Percentiles rank a stretch among this genome's conserved stretches.
These are phyloP conservation scores for Madurella mycetomatis DNA, from an alignment of 2,329 filamentous ascomycete genomes.

Conservation along the genomic window DNA sequence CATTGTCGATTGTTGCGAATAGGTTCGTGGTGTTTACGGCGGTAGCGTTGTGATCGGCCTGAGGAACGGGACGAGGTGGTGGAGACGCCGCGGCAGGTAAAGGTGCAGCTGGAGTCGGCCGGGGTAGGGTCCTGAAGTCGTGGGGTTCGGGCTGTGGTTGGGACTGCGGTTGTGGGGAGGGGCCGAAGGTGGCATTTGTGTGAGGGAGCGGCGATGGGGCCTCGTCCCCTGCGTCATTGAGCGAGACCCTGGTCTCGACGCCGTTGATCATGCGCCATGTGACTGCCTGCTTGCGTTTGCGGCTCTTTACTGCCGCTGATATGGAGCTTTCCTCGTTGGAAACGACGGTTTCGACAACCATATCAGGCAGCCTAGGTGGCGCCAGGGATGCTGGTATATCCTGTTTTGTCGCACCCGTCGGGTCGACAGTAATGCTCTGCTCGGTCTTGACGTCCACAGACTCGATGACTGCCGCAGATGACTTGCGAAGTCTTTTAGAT, in stretches of 20 bases:
- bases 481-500: constrained; percentile 22
- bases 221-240: constrained; percentile 12
- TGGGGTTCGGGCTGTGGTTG: background rate
- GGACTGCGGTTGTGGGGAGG: background rate
- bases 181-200: constrained; percentile 3
- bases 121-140: background rate
- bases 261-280: constrained; percentile 41
- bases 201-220: background rate
- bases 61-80: background rate
- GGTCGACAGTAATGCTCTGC: background rate
- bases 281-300: constrained; percentile 39
- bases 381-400: background rate
- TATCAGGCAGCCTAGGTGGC: background rate
- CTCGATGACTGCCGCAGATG: constrained; percentile 20
- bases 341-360: background rate
- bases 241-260: constrained; percentile 26
- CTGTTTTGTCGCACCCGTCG: background rate
- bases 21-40: background rate
- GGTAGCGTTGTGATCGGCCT: background rate
- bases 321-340: constrained; percentile 37
- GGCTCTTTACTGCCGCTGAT: constrained; percentile 47
- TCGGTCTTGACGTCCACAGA: background rate
- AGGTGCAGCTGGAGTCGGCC: background rate
- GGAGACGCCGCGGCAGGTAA: no score
- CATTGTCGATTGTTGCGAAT: constrained; percentile 7